phyloP scores from a whole-genome alignment of 768 basidiomycete genomes.

The Amanita muscaria region DNA sequence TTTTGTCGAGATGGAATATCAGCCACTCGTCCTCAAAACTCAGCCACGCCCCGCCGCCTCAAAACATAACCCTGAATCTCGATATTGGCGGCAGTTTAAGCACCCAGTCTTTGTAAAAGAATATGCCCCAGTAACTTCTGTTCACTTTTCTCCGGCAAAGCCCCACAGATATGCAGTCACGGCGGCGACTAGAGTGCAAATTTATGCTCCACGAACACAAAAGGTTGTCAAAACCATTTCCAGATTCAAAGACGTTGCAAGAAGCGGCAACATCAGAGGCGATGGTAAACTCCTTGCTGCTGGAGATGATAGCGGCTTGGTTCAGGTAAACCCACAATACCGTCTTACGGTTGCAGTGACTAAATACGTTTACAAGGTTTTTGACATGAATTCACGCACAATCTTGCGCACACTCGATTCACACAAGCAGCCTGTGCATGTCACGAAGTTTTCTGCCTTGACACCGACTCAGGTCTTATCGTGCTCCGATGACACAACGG shows the following conservation, averaged over 20 bases:
- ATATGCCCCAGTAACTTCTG: constrained; percentile 90
- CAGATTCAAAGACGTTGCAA: constrained; percentile 92
- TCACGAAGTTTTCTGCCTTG: constrained; percentile 82
- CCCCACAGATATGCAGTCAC: constrained; percentile 96
- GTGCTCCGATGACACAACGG: constrained; percentile 93
- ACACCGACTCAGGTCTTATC: constrained; percentile 81
- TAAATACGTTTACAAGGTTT: constrained; percentile 43
- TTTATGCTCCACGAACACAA: constrained; percentile 94
- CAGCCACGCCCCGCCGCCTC: constrained; percentile 41
- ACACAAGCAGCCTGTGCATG: constrained; percentile 95
- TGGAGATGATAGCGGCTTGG: constrained; percentile 87
- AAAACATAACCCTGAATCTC: constrained; percentile 64
- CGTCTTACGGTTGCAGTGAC: background rate
- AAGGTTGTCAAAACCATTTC: constrained; percentile 95
- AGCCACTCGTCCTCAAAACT: constrained; percentile 62
- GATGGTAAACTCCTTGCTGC: constrained; percentile 96
- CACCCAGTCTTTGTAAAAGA: constrained; percentile 94
- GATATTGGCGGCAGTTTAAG: constrained; percentile 83
- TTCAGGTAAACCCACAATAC: constrained; percentile 47
- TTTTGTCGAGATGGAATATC: constrained; percentile 58
- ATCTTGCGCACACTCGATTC: constrained; percentile 87
- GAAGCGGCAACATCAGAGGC: constrained; percentile 78
- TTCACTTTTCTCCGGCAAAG: constrained; percentile 81
- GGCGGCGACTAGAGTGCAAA: constrained; percentile 86
- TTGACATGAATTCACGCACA: constrained; percentile 89